phyloP scores from a whole-genome alignment of 345 rosid species.

The Moricandia moricandioides region DNA sequence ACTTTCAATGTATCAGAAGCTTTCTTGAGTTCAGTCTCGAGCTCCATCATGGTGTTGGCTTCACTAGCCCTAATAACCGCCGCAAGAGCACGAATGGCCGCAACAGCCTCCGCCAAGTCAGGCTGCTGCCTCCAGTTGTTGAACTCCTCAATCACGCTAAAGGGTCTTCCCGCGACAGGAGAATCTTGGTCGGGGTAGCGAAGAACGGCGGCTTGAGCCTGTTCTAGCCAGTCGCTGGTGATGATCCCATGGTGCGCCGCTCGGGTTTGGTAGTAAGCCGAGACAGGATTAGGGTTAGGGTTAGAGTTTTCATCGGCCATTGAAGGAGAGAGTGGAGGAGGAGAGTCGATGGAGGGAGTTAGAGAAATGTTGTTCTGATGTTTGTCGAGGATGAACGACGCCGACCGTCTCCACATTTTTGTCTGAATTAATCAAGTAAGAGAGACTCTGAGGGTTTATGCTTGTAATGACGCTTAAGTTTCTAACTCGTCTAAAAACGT shows the following conservation, averaged over 20 bases:
- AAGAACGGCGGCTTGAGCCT: constrained; percentile 75
- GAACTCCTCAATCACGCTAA: constrained; percentile 80
- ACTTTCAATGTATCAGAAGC: constrained; percentile 67
- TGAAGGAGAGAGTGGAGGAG: constrained; percentile 39
- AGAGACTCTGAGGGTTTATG: too few species aligned
- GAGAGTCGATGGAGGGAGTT: constrained; percentile 22
- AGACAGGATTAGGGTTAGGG: constrained; percentile 51
- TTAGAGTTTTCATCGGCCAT: constrained; percentile 60
- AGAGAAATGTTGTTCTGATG: constrained; percentile 28
- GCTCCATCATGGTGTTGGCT: constrained; percentile 97
- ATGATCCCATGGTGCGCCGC: constrained; percentile 89
- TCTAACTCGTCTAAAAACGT: too few species aligned
- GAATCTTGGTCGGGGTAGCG: constrained; percentile 27
- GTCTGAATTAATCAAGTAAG: neutral
- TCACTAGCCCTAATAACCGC: constrained; percentile 75
- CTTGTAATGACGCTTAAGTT: too few species aligned
- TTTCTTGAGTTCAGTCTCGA: constrained; percentile 86
- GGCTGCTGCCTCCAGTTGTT: constrained; percentile 85
- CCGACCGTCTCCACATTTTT: constrained; percentile 74
- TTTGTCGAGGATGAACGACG: constrained; percentile 76
- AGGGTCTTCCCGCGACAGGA: constrained; percentile 41
- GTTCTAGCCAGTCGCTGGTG: constrained; percentile 82
- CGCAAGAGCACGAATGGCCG: constrained; percentile 89
- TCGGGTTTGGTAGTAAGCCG: constrained; percentile 89
- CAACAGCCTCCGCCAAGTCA: constrained; percentile 92